Conservation (phyloP, 176 grass and related monocot genomes). For the Triticum turgidum region DNA sequence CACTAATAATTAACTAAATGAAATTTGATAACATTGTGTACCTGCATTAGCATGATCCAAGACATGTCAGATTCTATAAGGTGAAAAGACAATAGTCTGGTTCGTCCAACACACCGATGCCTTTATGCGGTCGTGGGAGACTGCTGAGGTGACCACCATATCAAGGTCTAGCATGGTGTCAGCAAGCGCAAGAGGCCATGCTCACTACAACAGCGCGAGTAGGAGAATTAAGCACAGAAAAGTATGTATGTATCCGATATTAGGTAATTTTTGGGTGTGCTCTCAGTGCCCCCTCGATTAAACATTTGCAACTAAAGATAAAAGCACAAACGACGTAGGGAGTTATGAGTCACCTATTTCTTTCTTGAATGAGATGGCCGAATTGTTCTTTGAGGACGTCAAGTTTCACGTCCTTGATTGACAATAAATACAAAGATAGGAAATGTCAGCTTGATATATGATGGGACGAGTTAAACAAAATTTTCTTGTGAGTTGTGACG, state of each 20-base stretch:
- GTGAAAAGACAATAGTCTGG: no score
- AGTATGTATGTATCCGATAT: not conserved
- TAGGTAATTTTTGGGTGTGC: not conserved
- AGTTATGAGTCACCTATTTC: slow-evolving; percentile 44
- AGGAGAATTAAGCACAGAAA: slow-evolving; percentile 23
- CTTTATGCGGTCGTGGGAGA: no score
- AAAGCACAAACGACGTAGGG: not conserved
- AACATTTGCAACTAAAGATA: not conserved
- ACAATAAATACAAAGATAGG: slow-evolving; percentile 22
- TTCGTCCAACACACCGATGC: no score
- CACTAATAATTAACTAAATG: no score
- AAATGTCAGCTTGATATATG: not conserved
- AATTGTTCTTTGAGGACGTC: slow-evolving; percentile 50
- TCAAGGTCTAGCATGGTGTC: no score
- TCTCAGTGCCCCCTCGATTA: not conserved
- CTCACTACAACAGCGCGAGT: no score
- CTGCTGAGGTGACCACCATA: no score
- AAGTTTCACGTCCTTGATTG: slow-evolving; percentile 60
- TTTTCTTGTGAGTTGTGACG: not conserved
- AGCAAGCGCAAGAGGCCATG: no score
- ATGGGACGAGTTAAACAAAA: slow-evolving; percentile 5
- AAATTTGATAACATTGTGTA: no score
- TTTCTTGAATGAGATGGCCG: slow-evolving; percentile 58
- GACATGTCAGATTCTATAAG: no score
- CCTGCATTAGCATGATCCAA: no score